Conservation (phyloP, 331 rosid species). For the Quercus phellos region DNA sequence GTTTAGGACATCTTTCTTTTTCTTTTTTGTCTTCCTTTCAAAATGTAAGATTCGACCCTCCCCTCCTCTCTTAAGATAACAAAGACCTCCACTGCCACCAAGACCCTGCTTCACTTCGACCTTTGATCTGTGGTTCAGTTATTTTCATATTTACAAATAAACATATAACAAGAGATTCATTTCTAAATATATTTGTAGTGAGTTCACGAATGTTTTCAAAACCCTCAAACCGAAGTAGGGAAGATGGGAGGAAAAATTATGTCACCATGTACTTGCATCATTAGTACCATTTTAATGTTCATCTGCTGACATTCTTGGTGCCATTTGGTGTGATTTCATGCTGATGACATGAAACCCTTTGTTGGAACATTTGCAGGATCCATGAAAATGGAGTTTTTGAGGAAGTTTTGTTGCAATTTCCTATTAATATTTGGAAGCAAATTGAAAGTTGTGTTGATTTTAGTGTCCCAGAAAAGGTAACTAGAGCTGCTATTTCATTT, state of each 20-base stretch:
- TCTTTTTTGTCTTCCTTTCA: neutral
- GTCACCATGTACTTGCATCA: neutral
- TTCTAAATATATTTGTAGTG: neutral
- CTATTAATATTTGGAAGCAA: conserved; percentile 56
- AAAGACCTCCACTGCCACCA: neutral
- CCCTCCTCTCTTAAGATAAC: neutral
- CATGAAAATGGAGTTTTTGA: conserved; percentile 56
- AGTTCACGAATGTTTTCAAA: neutral
- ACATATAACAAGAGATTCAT: neutral
- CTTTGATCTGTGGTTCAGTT: neutral
- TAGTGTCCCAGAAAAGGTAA: conserved; percentile 47
- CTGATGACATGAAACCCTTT: conserved; percentile 24
- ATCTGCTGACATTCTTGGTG: neutral
- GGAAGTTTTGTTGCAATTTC: conserved; percentile 56
- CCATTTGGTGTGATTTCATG: neutral
- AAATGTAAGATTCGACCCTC: neutral
- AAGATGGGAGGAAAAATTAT: neutral
- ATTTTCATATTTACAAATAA: neutral
- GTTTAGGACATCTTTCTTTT: neutral
- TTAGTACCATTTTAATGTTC: neutral
- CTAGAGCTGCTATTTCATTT: conserved; percentile 5
- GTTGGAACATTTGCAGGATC: conserved; percentile 52
- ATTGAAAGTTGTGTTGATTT: conserved; percentile 41
- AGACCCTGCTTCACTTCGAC: neutral
- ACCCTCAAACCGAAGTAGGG: too few relatives aligned